Evolutionary conservation across 2,329 filamentous ascomycete species (phyloP), one percentile per base, ranked within the genome.

Genomic region (Aspergillus sclerotialis): DNA sequence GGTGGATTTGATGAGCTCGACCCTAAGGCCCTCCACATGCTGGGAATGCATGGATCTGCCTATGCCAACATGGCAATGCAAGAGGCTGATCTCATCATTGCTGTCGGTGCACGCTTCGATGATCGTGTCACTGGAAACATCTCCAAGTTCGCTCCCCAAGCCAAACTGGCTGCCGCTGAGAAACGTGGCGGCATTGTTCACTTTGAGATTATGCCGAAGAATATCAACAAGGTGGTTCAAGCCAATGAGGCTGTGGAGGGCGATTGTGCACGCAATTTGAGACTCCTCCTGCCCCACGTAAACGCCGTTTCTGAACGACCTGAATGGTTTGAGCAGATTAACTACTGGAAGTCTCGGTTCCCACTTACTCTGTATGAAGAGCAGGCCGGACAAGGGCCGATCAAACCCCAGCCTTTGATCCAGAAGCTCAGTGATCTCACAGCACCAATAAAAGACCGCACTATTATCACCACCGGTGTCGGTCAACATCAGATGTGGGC

Each of bases 401-500:
- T 96, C 69, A 96, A 96, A 72, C 92, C 92, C 7, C 92, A 98
- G 68, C 80, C 84, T 32, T 69, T 96, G 50, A 92, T 98, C 43
- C 83, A 92, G 66, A 87, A 85, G 64, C 78, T 98, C 16, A 94
- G 85, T 56, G 77, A 90, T 33, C 69, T 95, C 44, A 93, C 86
- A 1, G 80, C 80, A 7, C 61, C 84, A 55, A 81, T 82, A 46
- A 94, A 94, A 65, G 72, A 92, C 32, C 73, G 81, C 49, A 94
- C 86, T 17, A 80, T 94, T 58, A 94, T 98, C 58, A 70, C 88
- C 2, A 96, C 90, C 2, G 92, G 90, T 64, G 92, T 96, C 7
- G 92, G 92, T 27, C 92, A 96, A 65, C 90, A 96, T 69, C 90
- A 98, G 65, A 96, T 96, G 92, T 96, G 90, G 92, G 76, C 85